Base-by-base conservation (phyloP, 2,329 filamentous ascomycete genomes). In the Aotearoamyces nothofagi region DNA sequence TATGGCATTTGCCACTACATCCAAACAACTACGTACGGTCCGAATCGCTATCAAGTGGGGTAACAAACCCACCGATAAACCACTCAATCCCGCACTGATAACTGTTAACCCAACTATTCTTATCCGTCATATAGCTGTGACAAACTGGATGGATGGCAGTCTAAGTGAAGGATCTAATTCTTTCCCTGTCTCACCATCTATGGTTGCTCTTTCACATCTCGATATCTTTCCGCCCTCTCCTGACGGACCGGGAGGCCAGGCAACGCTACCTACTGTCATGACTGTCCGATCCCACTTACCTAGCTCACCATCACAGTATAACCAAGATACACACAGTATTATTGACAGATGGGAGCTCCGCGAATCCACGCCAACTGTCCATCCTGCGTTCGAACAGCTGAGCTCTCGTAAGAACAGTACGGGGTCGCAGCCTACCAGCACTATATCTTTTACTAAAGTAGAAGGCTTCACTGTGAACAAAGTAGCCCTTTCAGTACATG, bases 311-410 rank as follows among this genome's bases (percentile, higher is more conserved):
- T 62, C 63, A 16, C 62, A 74, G 16, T 73, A 67, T 30, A 63
- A 66, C 23, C 70, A 75, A 38, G 69, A 74, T 17, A 58, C 69
- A 0, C 71, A 78, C 40, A 92, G 76, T 40, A 67, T 86, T 22
- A 62, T 96, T 36, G 75, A 83, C 37, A 69, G 78, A 36, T 96
- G 87, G 87, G 77, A 90, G 40, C 50, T 87, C 7, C 62, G 66
- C 17, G 71, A 79, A 17, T 63, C 69, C 26, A 55, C 65, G n/a
- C 70, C 77, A 37, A 61, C 57, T 7, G 56, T 92, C 5, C 79
- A 90, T 46, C 56, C 75, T 2, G 78, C 77, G 9, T 87, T 92
- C 47, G 78, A 83, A 39, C 77, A 86, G 41, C 61, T 90, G 15
- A 69, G 72, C 5, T 62, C 65, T 24, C 69, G 77, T 40, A 71